Base-by-base conservation (phyloP, 2,329 filamentous ascomycete genomes). In the Cladosporium sp. region DNA sequence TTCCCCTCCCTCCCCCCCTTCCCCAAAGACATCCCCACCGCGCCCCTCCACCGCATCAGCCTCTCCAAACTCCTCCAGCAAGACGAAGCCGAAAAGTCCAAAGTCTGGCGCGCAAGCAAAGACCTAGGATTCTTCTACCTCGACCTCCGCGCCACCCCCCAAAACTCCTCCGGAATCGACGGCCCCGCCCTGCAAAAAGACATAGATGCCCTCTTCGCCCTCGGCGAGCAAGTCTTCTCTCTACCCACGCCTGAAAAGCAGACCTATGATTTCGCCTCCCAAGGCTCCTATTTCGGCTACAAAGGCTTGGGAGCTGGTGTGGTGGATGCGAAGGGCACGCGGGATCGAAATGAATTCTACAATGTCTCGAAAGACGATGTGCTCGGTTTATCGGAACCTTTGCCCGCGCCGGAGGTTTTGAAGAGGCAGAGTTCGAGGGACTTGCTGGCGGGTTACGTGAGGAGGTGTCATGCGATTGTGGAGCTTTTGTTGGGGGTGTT, bases 111-210 rank as follows among this genome's bases (percentile, higher is more conserved):
- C 18, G 69, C 70, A 2, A 69, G 67, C 50, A 62, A 64, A 19
- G 70, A 78, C 3, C 65, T 80, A 1, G 78, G 78, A 1, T 80
- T 81, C 65, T 80, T 80, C 65, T 80, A 80, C 55, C 67, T 81
- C 6, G 74, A 80, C 55, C 62, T 80, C 2, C 63, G 67, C 18
- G 60, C 19, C 13, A 35, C 41, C 7, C 33, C 15, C 22, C 29
- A 13, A 19, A 22, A 18, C 33, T 49, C 30, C 2, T 38, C 30
- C 11, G 46, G 52, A 15, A 47, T 65, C 20, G 53, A 66, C 15
- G 75, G 74, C 5, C 57, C 67, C 12, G 58, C 59, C 1, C 57
- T 79, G 3, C 64, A 79, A 1, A 36, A 56, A 2, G 66, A 75
- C 50, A 72, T 73, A 2, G 68, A 77, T 35, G 51, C 60, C 1